These are phyloP conservation scores for Colletotrichum sublineola DNA, from an alignment of 2,329 filamentous ascomycete species.

Conservation along the genomic window DNA sequence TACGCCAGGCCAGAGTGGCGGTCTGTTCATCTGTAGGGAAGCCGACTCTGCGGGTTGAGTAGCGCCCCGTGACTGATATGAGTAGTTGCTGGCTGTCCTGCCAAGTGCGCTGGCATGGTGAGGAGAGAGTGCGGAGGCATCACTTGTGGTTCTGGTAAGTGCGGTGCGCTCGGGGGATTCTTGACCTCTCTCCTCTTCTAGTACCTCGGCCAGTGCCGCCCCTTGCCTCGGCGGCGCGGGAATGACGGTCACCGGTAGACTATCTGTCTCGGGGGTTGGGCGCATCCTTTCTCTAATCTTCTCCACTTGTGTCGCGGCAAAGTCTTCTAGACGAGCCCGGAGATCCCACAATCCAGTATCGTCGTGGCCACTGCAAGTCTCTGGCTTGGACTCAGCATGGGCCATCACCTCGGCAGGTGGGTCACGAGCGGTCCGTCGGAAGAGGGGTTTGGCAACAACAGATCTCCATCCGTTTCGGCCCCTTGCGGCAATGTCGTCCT, in stretches of 20 bases:
- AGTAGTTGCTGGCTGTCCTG: conserved; percentile 38
- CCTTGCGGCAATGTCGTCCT: conserved; percentile 40
- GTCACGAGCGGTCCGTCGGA: conserved; percentile 44
- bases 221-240: conserved; percentile 72
- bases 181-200: conserved; percentile 64
- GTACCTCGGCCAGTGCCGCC: conserved; percentile 66
- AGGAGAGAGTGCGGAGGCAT: conserved; percentile 33
- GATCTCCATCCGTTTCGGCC: conserved; percentile 48
- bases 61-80: conserved; percentile 15
- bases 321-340: conserved; percentile 69
- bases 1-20: conserved; percentile 61
- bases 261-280: conserved; percentile 66
- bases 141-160: conserved; percentile 33
- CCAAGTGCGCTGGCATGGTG: conserved; percentile 17
- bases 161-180: conserved; percentile 24
- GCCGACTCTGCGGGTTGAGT: conserved; percentile 20
- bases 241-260: conserved; percentile 71
- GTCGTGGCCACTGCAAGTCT: conserved; percentile 46
- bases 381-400: conserved; percentile 30
- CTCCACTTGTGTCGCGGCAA: conserved; percentile 72
- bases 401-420: conserved; percentile 34
- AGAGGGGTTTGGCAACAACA: conserved; percentile 49
- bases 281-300: conserved; percentile 69
- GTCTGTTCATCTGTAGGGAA: conserved; percentile 50
- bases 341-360: conserved; percentile 65